Conservation (phyloP, 345 rosid species). For the Eucalyptus grandis region DNA sequence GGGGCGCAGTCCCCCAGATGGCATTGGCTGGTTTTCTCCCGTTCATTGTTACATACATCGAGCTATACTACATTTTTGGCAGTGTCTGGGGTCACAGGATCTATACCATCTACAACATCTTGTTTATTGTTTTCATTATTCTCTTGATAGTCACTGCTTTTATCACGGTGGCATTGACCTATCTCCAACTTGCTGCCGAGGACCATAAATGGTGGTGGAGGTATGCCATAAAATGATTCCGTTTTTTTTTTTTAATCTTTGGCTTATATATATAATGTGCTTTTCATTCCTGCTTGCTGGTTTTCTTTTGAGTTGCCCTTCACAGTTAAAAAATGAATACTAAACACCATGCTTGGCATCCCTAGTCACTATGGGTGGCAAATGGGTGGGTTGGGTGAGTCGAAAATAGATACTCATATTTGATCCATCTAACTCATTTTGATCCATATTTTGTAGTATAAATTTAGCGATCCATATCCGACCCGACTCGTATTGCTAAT, state of each 20-base stretch:
- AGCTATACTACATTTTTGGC: constrained; percentile 29
- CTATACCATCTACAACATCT: no score
- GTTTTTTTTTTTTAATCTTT: not conserved
- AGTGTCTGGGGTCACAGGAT: constrained; percentile 22
- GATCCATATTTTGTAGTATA: no score
- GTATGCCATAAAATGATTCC: not conserved
- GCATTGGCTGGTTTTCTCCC: constrained; percentile 43
- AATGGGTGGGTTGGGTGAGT: no score
- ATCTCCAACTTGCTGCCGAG: constrained; percentile 7
- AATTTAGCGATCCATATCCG: no score
- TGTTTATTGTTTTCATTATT: not conserved
- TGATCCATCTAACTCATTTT: no score
- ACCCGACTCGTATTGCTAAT: no score
- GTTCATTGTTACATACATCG: constrained; percentile 34
- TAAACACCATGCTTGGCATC: not conserved
- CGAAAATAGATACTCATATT: no score
- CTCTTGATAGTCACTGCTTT: constrained; percentile 40
- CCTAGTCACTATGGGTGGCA: no score
- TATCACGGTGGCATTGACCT: constrained; percentile 24
- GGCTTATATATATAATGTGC: not conserved
- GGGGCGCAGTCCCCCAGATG: constrained; percentile 32
- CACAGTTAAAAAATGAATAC: not conserved
- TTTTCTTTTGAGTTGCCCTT: not conserved
- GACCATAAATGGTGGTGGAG: constrained; percentile 11
- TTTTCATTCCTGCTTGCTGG: not conserved